Evolutionary conservation across 257 asterid species (phyloP).

Genomic region (Solanum tarijense): DNA sequence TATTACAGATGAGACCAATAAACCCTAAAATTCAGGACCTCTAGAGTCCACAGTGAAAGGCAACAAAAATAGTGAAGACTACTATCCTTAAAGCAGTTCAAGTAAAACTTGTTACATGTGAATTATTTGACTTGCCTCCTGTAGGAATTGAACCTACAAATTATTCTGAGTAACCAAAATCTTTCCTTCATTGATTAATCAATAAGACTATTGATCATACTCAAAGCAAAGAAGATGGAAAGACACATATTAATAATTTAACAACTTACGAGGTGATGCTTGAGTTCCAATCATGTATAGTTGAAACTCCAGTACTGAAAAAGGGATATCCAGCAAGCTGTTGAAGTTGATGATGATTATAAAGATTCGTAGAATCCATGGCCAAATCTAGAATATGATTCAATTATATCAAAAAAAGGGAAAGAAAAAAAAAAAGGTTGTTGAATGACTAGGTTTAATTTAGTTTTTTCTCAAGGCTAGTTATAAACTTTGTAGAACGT

Average conservation of each 20-base stretch:
- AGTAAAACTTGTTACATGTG: background rate
- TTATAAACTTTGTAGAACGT: background rate
- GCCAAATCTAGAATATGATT: background rate
- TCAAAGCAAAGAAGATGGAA: background rate
- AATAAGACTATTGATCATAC: background rate
- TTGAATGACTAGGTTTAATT: background rate
- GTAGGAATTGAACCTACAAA: background rate
- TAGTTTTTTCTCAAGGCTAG: background rate
- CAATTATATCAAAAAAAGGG: background rate
- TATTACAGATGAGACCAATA: background rate
- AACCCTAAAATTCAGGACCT: background rate
- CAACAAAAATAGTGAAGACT: background rate
- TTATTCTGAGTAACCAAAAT: background rate
- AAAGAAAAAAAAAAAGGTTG: background rate
- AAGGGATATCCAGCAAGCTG: constrained; percentile 6
- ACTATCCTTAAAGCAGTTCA: background rate
- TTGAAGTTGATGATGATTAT: constrained; percentile 6
- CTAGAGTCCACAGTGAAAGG: background rate
- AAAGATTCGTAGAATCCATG: constrained; percentile 25
- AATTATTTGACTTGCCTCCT: background rate
- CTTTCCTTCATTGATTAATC: background rate
- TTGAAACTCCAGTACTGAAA: background rate
- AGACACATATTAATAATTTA: background rate
- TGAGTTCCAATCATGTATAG: constrained; percentile 11
- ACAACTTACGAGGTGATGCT: constrained; percentile 11